A percentile compares a stretch with the other conserved stretches of the same genome.
Conservation (phyloP, 129 eudicot genomes). For the Lonicera japonica region DNA sequence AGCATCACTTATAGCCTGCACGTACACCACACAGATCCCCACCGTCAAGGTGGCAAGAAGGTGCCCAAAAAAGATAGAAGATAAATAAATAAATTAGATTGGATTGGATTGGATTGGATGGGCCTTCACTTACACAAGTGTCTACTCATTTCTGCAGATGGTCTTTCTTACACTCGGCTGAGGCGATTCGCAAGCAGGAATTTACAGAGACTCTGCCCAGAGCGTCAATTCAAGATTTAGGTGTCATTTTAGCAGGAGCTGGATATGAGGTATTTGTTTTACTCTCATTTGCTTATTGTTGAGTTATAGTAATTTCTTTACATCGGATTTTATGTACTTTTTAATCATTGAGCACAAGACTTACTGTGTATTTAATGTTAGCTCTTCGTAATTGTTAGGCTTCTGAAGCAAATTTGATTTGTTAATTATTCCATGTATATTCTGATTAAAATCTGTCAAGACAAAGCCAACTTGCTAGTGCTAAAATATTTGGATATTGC, state of each 20-base stretch:
- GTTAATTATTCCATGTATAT: background rate
- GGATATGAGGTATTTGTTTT: constrained; percentile 76
- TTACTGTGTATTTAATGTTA: background rate
- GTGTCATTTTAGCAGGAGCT: constrained; percentile 77
- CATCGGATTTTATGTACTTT: background rate
- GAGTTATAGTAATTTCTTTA: background rate
- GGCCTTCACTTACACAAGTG: background rate
- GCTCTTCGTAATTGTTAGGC: background rate
- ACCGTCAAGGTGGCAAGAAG: constrained; percentile 94
- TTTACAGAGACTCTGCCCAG: constrained; percentile 69
- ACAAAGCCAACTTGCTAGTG: too few relatives aligned
- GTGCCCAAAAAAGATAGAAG: constrained; percentile 9
- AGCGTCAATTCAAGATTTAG: constrained; percentile 85
- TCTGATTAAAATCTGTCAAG: too few relatives aligned
- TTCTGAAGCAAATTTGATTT: background rate
- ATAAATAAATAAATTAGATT: background rate
- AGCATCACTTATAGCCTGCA: constrained; percentile 95
- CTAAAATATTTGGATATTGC: too few relatives aligned
- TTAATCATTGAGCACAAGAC: background rate
- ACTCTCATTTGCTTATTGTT: background rate
- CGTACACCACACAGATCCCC: constrained; percentile 94
- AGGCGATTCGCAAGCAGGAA: constrained; percentile 71
- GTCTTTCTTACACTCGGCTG: constrained; percentile 73
- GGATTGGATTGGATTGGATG: background rate
- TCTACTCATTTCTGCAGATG: constrained; percentile 43